Evolutionary conservation across 192 early-diverging fungal genomes (phyloP).

Genomic region (Mortierella antarctica): DNA sequence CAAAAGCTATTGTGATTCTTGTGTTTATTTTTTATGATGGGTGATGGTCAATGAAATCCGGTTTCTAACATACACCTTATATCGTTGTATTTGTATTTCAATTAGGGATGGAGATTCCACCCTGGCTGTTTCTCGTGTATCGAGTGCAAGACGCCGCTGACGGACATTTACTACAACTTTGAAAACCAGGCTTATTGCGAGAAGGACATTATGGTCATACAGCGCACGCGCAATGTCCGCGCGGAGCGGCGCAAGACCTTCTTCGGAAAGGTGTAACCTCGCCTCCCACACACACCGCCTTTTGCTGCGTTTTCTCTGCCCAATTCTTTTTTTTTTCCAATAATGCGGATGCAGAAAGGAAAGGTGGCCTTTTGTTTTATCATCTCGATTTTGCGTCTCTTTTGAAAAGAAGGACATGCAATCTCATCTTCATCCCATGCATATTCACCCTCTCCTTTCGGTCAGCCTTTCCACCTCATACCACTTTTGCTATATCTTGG

Average conservation of each 20-base stretch:
- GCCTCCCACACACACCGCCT: no score
- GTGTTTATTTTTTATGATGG: not conserved
- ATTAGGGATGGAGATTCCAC: conserved; percentile 80
- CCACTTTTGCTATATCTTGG: not conserved
- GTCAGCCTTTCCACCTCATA: not conserved
- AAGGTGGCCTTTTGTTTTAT: no score
- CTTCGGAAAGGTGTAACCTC: conserved; percentile 61
- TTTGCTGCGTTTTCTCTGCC: not conserved
- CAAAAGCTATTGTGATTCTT: not conserved
- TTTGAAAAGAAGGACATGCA: not conserved
- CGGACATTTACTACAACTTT: conserved; percentile 79
- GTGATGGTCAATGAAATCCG: not conserved
- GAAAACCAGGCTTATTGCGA: conserved; percentile 78
- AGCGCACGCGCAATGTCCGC: conserved; percentile 65
- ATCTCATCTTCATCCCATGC: not conserved
- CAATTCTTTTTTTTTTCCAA: not conserved
- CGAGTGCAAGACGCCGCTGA: conserved; percentile 68
- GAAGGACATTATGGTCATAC: conserved; percentile 72
- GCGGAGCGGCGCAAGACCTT: conserved; percentile 70
- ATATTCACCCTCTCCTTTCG: not conserved
- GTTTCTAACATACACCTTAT: not conserved
- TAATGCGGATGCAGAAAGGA: no score
- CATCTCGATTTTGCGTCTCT: no score
- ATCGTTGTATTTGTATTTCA: not conserved
- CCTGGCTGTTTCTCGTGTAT: conserved; percentile 86